Conservation (phyloP, 2,329 filamentous ascomycete species). For the Cladophialophora carrionii region DNA sequence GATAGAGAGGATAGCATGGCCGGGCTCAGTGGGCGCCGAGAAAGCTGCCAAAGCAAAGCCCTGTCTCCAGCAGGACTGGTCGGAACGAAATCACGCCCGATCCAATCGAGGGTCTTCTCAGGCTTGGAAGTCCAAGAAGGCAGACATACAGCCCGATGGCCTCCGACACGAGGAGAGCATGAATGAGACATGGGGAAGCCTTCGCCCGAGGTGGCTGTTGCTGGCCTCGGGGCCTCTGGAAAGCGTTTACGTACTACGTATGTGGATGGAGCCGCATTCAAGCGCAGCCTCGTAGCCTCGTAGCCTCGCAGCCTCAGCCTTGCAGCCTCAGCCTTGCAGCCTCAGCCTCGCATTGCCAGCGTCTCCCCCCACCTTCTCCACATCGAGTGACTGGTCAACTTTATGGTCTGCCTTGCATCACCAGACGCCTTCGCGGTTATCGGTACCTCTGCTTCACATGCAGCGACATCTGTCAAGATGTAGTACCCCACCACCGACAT, state of each 20-base stretch:
- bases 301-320: neutral
- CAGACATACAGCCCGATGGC: neutral
- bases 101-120: neutral
- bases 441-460: slow-evolving; percentile 2
- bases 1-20: neutral
- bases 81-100: neutral
- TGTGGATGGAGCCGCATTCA: neutral
- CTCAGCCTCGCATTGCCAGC: no score
- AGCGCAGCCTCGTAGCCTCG: neutral
- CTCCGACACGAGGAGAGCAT: neutral
- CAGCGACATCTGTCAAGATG: slow-evolving; percentile 16
- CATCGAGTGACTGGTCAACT: slow-evolving; percentile 13
- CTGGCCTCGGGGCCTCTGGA: neutral
- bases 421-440: slow-evolving; percentile 8
- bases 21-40: neutral
- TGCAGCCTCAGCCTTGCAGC: no score
- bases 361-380: slow-evolving; percentile 3
- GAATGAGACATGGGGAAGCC: neutral
- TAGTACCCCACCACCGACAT: slow-evolving; percentile 10
- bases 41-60: neutral
- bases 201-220: neutral
- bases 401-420: slow-evolving; percentile 16
- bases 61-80: neutral
- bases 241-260: neutral
- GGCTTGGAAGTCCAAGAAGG: neutral